Percentiles rank a stretch among this genome's conserved stretches.
These are phyloP conservation scores for Beta lomatogona DNA, from an alignment of 179 eudicot genomes.

Conservation along the genomic window DNA sequence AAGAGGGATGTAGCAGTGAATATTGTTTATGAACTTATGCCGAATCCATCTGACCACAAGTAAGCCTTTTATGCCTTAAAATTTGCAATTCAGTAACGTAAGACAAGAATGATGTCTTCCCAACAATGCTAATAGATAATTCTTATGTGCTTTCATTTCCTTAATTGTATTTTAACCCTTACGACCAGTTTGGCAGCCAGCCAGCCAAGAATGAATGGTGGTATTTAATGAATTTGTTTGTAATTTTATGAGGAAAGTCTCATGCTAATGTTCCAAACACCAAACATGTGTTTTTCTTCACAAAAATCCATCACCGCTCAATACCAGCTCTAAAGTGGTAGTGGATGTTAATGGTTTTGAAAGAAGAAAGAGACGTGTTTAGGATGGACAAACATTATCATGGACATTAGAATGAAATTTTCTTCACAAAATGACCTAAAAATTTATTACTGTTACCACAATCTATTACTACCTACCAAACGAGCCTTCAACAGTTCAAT, in stretches of 20 bases:
- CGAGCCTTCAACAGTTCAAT: not conserved
- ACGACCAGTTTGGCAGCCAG: too few relatives aligned
- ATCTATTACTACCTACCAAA: too few relatives aligned
- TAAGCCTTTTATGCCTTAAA: slow-evolving; percentile 39
- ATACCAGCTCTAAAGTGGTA: too few relatives aligned
- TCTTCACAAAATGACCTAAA: too few relatives aligned
- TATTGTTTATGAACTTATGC: slow-evolving; percentile 89
- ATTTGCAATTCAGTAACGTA: not conserved
- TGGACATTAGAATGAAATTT: too few relatives aligned
- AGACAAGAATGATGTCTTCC: not conserved
- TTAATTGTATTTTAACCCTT: not conserved
- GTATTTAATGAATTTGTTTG: too few relatives aligned
- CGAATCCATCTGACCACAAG: slow-evolving; percentile 99
- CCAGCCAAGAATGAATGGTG: not conserved
- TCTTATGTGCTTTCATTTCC: not conserved
- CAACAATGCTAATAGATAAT: not conserved
- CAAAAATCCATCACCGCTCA: not conserved
- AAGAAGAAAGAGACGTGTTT: too few relatives aligned
- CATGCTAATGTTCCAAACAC: not conserved
- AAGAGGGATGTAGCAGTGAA: slow-evolving; percentile 95
- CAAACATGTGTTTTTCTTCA: not conserved
- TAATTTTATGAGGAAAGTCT: too few relatives aligned
- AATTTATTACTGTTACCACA: too few relatives aligned
- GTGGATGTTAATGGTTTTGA: too few relatives aligned
- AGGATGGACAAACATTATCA: too few relatives aligned